Conservation (phyloP, 169 alveolate genomes). For the Plasmodium vinckei region DNA sequence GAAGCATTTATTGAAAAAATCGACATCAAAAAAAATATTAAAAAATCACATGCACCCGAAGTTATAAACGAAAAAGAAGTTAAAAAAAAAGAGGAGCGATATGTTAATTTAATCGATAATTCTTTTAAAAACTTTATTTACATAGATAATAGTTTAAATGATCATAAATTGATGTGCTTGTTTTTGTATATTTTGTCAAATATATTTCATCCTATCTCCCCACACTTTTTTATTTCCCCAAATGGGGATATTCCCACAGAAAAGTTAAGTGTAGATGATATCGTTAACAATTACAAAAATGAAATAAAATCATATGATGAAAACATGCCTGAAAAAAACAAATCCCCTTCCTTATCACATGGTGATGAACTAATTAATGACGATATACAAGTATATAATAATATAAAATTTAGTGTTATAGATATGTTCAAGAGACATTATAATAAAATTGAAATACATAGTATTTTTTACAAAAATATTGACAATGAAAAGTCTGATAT, state of each 20-base stretch:
- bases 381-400: background rate
- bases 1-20: conserved; percentile 69
- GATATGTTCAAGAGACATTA: conserved; percentile 62
- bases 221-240: conserved; percentile 6
- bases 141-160: conserved; percentile 54
- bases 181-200: conserved; percentile 57
- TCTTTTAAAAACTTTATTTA: conserved; percentile 64
- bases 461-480: conserved; percentile 27
- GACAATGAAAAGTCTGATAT: conserved; percentile 12
- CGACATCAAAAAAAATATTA: conserved; percentile 54
- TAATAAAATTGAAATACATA: conserved; percentile 34
- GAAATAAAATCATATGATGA: too few species aligned
- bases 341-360: background rate
- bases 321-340: background rate
- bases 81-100: conserved; percentile 49
- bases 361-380: background rate
- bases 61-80: conserved; percentile 55
- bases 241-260: background rate
- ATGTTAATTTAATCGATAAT: conserved; percentile 46
- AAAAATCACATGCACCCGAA: conserved; percentile 57
- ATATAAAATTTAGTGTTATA: conserved; percentile 9
- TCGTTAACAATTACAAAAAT: background rate
- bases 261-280: background rate
- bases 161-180: conserved; percentile 62
- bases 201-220: conserved; percentile 44